phyloP scores from a whole-genome alignment of 164 flowering plant species.

The Saururus chinensis region DNA sequence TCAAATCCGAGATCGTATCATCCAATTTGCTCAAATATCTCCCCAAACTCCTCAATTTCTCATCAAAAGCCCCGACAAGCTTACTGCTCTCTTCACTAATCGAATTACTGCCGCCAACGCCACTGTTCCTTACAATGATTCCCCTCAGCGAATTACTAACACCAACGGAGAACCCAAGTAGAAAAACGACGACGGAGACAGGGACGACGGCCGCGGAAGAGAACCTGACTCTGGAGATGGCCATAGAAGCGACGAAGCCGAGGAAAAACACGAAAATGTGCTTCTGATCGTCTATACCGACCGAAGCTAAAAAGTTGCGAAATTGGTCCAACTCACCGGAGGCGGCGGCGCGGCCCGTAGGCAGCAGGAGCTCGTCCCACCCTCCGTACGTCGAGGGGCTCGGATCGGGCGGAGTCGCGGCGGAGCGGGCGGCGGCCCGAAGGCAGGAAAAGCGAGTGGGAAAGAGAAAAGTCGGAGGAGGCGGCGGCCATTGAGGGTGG shows the following conservation, averaged over 20 bases:
- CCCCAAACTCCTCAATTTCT: constrained; percentile 33
- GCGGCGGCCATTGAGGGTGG: neutral
- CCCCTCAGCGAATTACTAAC: constrained; percentile 26
- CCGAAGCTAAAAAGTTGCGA: constrained; percentile 31
- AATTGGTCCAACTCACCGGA: constrained; percentile 48
- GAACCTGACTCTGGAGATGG: constrained; percentile 59
- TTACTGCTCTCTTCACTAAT: constrained; percentile 26
- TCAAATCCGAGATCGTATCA: constrained; percentile 28
- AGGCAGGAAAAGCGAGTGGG: constrained; percentile 15
- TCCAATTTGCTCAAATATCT: constrained; percentile 31
- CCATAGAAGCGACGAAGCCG: constrained; percentile 64
- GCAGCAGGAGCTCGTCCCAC: constrained; percentile 50
- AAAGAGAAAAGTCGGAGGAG: neutral
- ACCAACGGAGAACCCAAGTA: constrained; percentile 65
- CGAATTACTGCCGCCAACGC: constrained; percentile 9
- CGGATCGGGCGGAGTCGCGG: constrained; percentile 12
- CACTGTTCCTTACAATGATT: neutral
- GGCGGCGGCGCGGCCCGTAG: constrained; percentile 14
- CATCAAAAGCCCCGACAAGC: constrained; percentile 11
- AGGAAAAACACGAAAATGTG: constrained; percentile 44
- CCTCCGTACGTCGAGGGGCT: constrained; percentile 40
- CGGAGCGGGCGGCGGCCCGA: constrained; percentile 5
- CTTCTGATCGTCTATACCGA: constrained; percentile 59
- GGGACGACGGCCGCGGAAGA: constrained; percentile 58
- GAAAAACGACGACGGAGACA: constrained; percentile 56